A percentile compares a stretch with the other conserved stretches of the same genome.
Conservation (phyloP, 2,329 filamentous ascomycete species). For the Aspergillus pseudonomiae region DNA sequence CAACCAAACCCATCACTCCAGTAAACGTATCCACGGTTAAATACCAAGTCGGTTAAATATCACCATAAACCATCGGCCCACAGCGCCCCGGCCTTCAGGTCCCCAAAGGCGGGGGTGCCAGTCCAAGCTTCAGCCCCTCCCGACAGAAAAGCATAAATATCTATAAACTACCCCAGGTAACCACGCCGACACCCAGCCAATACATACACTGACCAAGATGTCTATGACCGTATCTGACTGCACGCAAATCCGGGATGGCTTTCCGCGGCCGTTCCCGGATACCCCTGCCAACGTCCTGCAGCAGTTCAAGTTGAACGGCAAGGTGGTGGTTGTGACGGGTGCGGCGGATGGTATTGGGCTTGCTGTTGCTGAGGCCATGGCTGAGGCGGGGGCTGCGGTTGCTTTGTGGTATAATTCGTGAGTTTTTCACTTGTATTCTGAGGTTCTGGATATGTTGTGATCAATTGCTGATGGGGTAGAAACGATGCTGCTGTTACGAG, state of each 20-base stretch:
- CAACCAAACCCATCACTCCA: no score
- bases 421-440: slow-evolving; percentile 2
- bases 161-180: background rate
- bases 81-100: background rate
- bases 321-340: slow-evolving; percentile 47
- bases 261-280: slow-evolving; percentile 43
- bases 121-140: no score
- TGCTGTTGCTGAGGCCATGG: slow-evolving; percentile 50
- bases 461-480: slow-evolving; percentile 18
- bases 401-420: slow-evolving; percentile 47
- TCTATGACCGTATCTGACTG: slow-evolving; percentile 43
- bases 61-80: background rate
- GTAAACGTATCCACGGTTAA: background rate
- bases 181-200: background rate
- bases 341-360: slow-evolving; percentile 52
- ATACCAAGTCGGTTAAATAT: background rate
- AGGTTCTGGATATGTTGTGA: background rate
- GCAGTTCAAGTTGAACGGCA: slow-evolving; percentile 49
- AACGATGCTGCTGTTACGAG: slow-evolving; percentile 41
- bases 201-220: slow-evolving; percentile 30
- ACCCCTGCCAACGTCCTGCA: slow-evolving; percentile 49
- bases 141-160: background rate
- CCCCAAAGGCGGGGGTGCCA: background rate
- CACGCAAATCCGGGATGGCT: slow-evolving; percentile 33
- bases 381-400: slow-evolving; percentile 49